Conservation (phyloP, 2,329 filamentous ascomycete genomes). For the Pseudopithomyces maydicus region DNA sequence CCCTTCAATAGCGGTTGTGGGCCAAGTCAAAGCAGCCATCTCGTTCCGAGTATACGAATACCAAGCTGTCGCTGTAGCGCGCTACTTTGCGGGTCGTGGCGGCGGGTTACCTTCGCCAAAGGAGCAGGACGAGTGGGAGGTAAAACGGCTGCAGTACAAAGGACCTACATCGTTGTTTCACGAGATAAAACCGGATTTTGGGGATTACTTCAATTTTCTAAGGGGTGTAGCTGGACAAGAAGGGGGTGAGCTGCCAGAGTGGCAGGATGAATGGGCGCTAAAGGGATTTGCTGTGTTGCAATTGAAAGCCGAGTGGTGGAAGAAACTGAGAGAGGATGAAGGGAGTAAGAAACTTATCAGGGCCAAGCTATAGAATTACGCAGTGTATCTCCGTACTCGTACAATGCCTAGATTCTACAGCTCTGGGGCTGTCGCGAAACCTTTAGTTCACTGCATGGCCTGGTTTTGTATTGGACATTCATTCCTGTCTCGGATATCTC, state of each 20-base stretch:
- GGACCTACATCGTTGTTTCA: constrained; percentile 15
- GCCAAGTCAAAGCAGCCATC: constrained; percentile 13
- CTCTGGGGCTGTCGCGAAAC: background rate
- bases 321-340: constrained; percentile 5
- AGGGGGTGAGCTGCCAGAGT: constrained; percentile 15
- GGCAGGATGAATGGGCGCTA: constrained; percentile 15
- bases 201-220: constrained; percentile 16
- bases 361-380: constrained; percentile 5
- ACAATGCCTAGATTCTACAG: background rate
- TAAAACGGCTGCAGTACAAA: constrained; percentile 7
- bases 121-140: constrained; percentile 14
- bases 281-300: constrained; percentile 16
- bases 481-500: too few species aligned
- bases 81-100: constrained; percentile 14
- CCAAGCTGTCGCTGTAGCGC: constrained; percentile 21
- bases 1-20: constrained; percentile 13
- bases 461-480: too few species aligned
- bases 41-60: constrained; percentile 21
- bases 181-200: constrained; percentile 18
- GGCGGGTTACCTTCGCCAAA: constrained; percentile 6
- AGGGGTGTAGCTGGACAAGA: constrained; percentile 13
- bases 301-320: constrained; percentile 14
- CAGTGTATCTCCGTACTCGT: background rate
- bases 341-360: background rate
- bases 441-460: too few species aligned